Evolutionary conservation across 192 early-diverging fungal genomes (phyloP), one percentile per base, ranked within the genome.

Genomic region (Coemansia sp.): DNA sequence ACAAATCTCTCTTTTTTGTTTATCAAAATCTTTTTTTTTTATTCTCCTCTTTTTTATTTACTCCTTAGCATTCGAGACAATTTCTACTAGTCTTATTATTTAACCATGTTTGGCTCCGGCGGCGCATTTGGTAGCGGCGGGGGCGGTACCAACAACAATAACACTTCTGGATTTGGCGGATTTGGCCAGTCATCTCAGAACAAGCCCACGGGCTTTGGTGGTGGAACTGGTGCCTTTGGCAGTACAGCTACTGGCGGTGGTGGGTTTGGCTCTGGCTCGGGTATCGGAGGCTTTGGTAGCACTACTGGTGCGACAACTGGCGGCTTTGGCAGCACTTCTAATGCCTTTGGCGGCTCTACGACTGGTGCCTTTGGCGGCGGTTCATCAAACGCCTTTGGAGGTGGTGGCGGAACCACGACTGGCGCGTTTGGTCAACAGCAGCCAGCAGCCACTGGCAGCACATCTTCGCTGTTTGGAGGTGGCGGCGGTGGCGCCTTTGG

Each of bases 401-500:
- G 39, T 3, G 41, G 41, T 11, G 33, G 33, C 53, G 66, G 66
- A 2, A 2, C 43, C 5, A 64, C 72, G 27, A 43, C 61, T 0
- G 46, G 64, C 33, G 57, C 58, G 20, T 74, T 74, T 68, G 72
- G 72, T 29, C 24, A 63, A 52, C 66, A 62, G 64, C 24, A 63
- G 62, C 66, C 50, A 52, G 62, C 72, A 29, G 41, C 34, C 2
- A 64, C 49, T 47, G 53, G n/a, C 39, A 47, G 6, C 5, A 27
- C 63, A 1, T 61, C 71, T 12, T 53, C 64, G 3, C 58, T 64
- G 29, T 76, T 88, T 74, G 62, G 80, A 53, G 61, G 87, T 64
- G 82, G 72, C 39, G 60, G 71, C 58, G 58, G 77, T 24, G 87
- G 87, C 10, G 84, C 84, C 46, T 67, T 67, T 24, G 53, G 69